These are phyloP conservation scores for Boletus pseudo-olivaceus DNA, from an alignment of 768 basidiomycete species.

Conservation along the genomic window DNA sequence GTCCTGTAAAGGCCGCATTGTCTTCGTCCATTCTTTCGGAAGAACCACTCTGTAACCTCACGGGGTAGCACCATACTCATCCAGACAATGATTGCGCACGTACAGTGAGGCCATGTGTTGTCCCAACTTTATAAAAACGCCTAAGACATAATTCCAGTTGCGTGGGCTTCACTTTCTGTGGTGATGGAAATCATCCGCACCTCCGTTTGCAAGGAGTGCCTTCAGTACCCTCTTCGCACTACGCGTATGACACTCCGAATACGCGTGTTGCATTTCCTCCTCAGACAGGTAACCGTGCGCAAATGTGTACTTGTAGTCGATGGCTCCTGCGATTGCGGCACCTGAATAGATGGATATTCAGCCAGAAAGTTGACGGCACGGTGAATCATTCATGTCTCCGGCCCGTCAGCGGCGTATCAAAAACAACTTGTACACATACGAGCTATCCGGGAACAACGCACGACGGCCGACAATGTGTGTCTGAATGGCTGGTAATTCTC, in stretches of 20 bases:
- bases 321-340: constrained; percentile 57
- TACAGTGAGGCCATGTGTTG: constrained; percentile 79
- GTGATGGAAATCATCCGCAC: constrained; percentile 36
- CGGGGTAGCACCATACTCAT: constrained; percentile 13
- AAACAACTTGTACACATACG: constrained; percentile 36
- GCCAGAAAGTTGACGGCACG: neutral
- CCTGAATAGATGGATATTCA: constrained; percentile 33
- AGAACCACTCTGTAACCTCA: constrained; percentile 43
- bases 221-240: constrained; percentile 76
- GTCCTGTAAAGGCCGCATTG: constrained; percentile 74
- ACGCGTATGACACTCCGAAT: constrained; percentile 78
- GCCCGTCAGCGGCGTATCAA: constrained; percentile 25
- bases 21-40: constrained; percentile 60
- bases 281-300: constrained; percentile 47
- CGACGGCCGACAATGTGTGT: constrained; percentile 66
- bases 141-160: constrained; percentile 30
- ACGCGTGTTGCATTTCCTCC: constrained; percentile 48
- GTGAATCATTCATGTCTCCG: constrained; percentile 20
- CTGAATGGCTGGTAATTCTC: constrained; percentile 70
- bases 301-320: constrained; percentile 74
- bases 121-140: constrained; percentile 85
- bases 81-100: constrained; percentile 23
- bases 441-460: constrained; percentile 80
- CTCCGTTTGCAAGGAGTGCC: constrained; percentile 88
- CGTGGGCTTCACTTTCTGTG: neutral